Conservation (phyloP, 768 basidiomycete genomes). For the Scleroderma citrinum region DNA sequence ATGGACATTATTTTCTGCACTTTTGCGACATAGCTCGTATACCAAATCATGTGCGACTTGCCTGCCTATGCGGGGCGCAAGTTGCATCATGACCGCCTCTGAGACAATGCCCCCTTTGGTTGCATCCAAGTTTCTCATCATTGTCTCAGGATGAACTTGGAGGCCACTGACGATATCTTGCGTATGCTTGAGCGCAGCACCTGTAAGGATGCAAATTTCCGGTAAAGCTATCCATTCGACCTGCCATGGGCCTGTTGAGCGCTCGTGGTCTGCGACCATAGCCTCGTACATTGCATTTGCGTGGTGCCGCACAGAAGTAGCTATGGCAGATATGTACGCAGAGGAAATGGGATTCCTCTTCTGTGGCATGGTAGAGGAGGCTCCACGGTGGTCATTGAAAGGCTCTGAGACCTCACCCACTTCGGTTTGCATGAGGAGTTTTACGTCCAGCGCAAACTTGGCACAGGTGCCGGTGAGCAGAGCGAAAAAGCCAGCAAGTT, state of each 20-base stretch:
- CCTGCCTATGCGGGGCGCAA: slow-evolving; percentile 37
- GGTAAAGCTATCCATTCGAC: slow-evolving; percentile 46
- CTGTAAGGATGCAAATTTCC: slow-evolving; percentile 38
- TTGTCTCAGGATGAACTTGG: slow-evolving; percentile 35
- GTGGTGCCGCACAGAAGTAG: slow-evolving; percentile 36
- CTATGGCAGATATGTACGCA: slow-evolving; percentile 40
- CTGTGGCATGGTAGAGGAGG: slow-evolving; percentile 46
- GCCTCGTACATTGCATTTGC: slow-evolving; percentile 37
- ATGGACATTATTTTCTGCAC: slow-evolving; percentile 19
- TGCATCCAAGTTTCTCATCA: slow-evolving; percentile 34
- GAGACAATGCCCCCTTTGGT: slow-evolving; percentile 38
- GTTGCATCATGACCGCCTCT: slow-evolving; percentile 45
- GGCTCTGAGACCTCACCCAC: slow-evolving; percentile 42
- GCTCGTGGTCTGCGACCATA: slow-evolving; percentile 44
- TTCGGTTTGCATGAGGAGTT: slow-evolving; percentile 44
- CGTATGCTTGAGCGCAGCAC: slow-evolving; percentile 35
- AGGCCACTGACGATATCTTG: slow-evolving; percentile 31
- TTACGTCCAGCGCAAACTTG: slow-evolving; percentile 41
- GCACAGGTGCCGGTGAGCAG: slow-evolving; percentile 40
- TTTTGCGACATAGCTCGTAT: slow-evolving; percentile 36
- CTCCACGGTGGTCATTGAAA: slow-evolving; percentile 37
- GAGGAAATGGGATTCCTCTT: slow-evolving; percentile 44
- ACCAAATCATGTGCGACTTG: slow-evolving; percentile 41
- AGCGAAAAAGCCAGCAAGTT: slow-evolving; percentile 39
- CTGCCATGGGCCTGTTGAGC: slow-evolving; percentile 45